Conservation (phyloP, 2,329 filamentous ascomycete species). For the Aureobasidium leucospermi region DNA sequence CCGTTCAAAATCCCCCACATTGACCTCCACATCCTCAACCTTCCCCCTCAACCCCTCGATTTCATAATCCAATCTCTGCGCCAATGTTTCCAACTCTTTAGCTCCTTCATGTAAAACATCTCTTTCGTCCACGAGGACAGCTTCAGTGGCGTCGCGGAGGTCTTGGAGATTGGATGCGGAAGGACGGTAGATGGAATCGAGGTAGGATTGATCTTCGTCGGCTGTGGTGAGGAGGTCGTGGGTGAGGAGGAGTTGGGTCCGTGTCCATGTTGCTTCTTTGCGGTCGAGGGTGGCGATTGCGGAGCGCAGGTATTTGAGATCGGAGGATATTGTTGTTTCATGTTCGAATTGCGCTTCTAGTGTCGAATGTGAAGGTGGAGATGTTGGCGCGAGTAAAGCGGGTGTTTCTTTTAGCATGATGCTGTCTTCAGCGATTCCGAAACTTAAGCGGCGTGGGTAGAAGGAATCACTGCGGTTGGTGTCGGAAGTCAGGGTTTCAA, state of each 20-base stretch:
- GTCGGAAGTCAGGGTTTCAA: slow-evolving; percentile 15
- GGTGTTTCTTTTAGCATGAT: slow-evolving; percentile 39
- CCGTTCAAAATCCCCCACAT: slow-evolving; percentile 68
- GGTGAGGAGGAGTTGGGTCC: slow-evolving; percentile 49
- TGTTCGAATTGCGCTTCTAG: neutral
- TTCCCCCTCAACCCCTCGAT: slow-evolving; percentile 71
- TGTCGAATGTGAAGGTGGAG: neutral
- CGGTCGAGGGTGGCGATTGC: slow-evolving; percentile 47
- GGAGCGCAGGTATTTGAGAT: slow-evolving; percentile 37
- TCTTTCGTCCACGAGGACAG: slow-evolving; percentile 63
- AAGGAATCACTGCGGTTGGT: slow-evolving; percentile 41
- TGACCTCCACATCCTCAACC: slow-evolving; percentile 80
- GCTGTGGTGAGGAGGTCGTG: slow-evolving; percentile 55
- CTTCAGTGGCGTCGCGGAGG: slow-evolving; percentile 59
- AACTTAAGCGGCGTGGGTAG: slow-evolving; percentile 67
- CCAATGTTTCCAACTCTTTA: slow-evolving; percentile 71
- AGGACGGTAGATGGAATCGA: slow-evolving; percentile 62
- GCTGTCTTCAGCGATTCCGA: slow-evolving; percentile 68
- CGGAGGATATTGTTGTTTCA: slow-evolving; percentile 7
- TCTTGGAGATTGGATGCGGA: slow-evolving; percentile 63
- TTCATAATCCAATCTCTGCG: slow-evolving; percentile 87
- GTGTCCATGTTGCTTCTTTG: slow-evolving; percentile 55
- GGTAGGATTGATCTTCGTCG: slow-evolving; percentile 55
- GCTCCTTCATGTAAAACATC: slow-evolving; percentile 61
- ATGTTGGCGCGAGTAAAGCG: neutral